Base-by-base conservation (phyloP, 2,329 filamentous ascomycete species). In the Gremmenia infestans region DNA sequence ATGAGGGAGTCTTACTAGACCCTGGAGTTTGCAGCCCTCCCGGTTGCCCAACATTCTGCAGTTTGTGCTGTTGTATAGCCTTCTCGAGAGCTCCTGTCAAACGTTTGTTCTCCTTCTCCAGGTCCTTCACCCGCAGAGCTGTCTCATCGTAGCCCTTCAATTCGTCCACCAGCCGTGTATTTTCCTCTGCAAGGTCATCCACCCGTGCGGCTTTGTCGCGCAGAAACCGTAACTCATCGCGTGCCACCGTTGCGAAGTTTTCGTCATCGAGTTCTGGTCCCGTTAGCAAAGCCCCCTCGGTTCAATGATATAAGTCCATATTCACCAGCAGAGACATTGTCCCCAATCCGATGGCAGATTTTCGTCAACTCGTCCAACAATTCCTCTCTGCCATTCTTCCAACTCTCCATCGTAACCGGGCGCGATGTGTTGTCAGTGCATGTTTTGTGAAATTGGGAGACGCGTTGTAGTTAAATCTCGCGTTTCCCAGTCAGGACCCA, bases 81-180 rank as follows among this genome's bases (percentile, higher is more conserved):
- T 60, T 51, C 23, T 63, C 40, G 2, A 65, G 48, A 43, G 60
- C 60, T 25, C 32, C 46, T 3, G 54, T 52, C 12, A 66, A 53
- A 9, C 57, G 57, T 39, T 63, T 59, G 49, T 67, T 66, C 50
- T 68, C 63, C 52, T 57, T 56, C 58, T 68, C 60, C 23, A 67
- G 35, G 11, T 49, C 53, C 14, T 59, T 58, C 5, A 62, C 52
- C 19, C 51, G 52, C n/a, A 36, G 42, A 40, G 45, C 50, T 40
- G 56, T 51, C 36, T 37, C 54, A 46, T 54, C 57, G 14, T 48
- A 52, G 49, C 52, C 56, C 43, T 61, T 55, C 23, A 65, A 39
- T 42, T 67, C 64, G 28, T 65, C 54, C 6, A 39, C 45, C 25
- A 67, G 52, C 2, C 56, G 52, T 2, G 6, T 50, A 53, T 65